phyloP scores from a whole-genome alignment of 2,329 filamentous ascomycete species.

The Talaromyces atroroseus region DNA sequence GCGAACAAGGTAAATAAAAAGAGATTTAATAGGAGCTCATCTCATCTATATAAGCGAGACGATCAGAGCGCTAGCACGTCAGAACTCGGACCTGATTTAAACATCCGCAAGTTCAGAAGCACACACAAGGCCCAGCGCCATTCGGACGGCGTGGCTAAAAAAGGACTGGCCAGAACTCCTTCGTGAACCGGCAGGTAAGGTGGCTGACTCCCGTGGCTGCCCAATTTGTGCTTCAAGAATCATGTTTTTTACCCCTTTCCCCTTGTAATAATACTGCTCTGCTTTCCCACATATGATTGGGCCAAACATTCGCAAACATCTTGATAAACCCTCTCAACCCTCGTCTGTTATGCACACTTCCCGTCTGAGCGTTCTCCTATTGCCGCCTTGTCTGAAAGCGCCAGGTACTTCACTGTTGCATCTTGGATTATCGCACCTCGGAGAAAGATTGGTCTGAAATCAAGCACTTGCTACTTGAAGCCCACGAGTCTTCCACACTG shows the following conservation, averaged over 20 bases:
- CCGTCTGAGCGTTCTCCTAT: background rate
- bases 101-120: background rate
- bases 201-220: conserved; percentile 6
- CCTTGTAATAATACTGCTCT: conserved; percentile 5
- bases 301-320: background rate
- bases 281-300: conserved; percentile 6
- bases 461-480: background rate
- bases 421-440: background rate
- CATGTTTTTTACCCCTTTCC: background rate
- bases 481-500: background rate
- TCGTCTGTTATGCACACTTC: background rate
- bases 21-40: background rate
- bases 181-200: conserved; percentile 5
- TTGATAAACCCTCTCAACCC: conserved; percentile 1
- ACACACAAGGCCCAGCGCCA: background rate
- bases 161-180: conserved; percentile 1
- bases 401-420: background rate
- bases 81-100: background rate
- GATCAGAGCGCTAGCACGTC: background rate
- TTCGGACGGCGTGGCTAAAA: conserved; percentile 7
- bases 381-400: background rate
- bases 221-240: conserved; percentile 2
- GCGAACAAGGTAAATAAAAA: background rate
- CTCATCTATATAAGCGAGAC: background rate
- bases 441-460: background rate